These are phyloP conservation scores for Echinosophora koreensis DNA, from an alignment of 306 rosid genomes.

Conservation along the genomic window DNA sequence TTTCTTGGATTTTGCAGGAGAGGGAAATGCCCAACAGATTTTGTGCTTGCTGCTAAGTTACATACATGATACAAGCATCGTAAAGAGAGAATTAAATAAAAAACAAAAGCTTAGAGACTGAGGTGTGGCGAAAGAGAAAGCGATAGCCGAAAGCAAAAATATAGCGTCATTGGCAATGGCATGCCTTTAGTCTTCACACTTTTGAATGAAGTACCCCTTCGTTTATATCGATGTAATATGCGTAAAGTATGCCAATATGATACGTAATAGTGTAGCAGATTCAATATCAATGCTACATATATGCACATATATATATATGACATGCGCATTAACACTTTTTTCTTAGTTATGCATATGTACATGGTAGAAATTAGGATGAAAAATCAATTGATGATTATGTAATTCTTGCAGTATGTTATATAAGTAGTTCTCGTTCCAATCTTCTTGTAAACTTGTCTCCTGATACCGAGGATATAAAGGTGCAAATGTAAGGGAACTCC, in stretches of 20 bases:
- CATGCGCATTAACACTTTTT: background rate
- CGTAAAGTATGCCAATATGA: slow-evolving; percentile 33
- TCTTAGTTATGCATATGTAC: background rate
- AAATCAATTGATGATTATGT: background rate
- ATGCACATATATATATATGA: background rate
- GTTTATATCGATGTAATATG: slow-evolving; percentile 49
- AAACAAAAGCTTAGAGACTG: slow-evolving; percentile 42
- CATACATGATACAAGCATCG: background rate
- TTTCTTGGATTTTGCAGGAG: slow-evolving; percentile 60
- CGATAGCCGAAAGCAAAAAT: slow-evolving; percentile 63
- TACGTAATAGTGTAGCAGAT: slow-evolving; percentile 14
- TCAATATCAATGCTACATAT: background rate
- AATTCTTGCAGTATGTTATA: background rate
- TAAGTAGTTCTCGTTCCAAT: background rate
- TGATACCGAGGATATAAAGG: slow-evolving; percentile 31
- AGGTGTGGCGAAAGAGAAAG: slow-evolving; percentile 51
- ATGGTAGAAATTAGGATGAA: slow-evolving; percentile 9
- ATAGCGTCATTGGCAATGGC: slow-evolving; percentile 50
- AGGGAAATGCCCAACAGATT: slow-evolving; percentile 44
- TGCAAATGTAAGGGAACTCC: background rate
- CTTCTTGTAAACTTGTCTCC: slow-evolving; percentile 2
- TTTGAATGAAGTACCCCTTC: slow-evolving; percentile 54
- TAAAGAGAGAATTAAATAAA: slow-evolving; percentile 24
- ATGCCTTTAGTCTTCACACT: slow-evolving; percentile 50
- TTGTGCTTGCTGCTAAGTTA: slow-evolving; percentile 44